Percentiles rank a stretch among this genome's conserved stretches.
Conservation (phyloP, 2,329 filamentous ascomycete genomes). For the Cryphonectria nitschkei region DNA sequence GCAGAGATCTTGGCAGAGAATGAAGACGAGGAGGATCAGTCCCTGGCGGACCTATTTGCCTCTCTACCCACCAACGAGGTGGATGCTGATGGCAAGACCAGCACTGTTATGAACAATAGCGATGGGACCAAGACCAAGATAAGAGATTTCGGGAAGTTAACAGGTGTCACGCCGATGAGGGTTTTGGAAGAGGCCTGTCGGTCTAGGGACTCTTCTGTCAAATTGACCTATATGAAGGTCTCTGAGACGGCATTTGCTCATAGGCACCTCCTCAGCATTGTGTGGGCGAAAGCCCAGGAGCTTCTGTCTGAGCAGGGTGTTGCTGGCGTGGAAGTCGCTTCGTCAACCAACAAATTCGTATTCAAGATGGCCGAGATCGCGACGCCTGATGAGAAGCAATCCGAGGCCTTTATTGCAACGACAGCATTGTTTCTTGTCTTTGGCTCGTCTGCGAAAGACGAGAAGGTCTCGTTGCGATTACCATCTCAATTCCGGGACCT, state of each 20-base stretch:
- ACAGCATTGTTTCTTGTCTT: constrained; percentile 82
- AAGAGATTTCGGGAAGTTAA: constrained; percentile 83
- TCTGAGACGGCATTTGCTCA: constrained; percentile 77
- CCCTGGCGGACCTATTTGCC: constrained; percentile 60
- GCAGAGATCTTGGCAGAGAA: constrained; percentile 61
- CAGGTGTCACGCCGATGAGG: constrained; percentile 74
- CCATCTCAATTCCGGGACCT: constrained; percentile 83
- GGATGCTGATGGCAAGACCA: constrained; percentile 60
- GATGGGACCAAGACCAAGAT: constrained; percentile 63
- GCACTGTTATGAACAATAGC: constrained; percentile 56
- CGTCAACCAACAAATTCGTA: constrained; percentile 57
- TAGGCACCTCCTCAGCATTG: constrained; percentile 73
- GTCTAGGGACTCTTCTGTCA: constrained; percentile 72
- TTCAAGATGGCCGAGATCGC: constrained; percentile 78
- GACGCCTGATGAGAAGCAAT: constrained; percentile 76
- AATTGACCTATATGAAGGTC: constrained; percentile 68
- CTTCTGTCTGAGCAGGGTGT: constrained; percentile 42
- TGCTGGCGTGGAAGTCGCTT: constrained; percentile 48
- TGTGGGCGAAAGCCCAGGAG: constrained; percentile 77
- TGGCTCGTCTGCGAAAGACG: constrained; percentile 76
- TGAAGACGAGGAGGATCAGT: constrained; percentile 56
- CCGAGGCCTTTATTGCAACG: constrained; percentile 84
- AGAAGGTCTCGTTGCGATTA: constrained; percentile 79
- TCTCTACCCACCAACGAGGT: constrained; percentile 64
- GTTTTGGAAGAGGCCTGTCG: constrained; percentile 87